These are phyloP conservation scores for Hypericum perforatum DNA, from an alignment of 345 rosid species.

Conservation along the genomic window DNA sequence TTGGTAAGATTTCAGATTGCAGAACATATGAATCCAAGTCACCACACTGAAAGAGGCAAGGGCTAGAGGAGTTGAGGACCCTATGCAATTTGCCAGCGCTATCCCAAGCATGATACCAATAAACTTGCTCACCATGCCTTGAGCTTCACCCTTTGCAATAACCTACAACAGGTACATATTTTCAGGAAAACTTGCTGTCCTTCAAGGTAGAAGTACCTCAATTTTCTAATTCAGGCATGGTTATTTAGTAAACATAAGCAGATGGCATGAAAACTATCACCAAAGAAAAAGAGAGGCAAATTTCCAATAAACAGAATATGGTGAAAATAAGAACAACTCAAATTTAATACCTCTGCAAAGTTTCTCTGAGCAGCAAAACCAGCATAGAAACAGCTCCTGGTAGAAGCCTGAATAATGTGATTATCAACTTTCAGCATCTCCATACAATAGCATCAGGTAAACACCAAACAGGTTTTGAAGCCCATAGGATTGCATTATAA, in stretches of 20 bases:
- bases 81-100: conserved; percentile 58
- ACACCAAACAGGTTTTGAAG: background rate
- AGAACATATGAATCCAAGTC: conserved; percentile 87
- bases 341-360: conserved; percentile 78
- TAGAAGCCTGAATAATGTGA: conserved; percentile 54
- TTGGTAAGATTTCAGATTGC: conserved; percentile 88
- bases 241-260: too few species aligned
- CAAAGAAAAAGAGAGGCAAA: too few species aligned
- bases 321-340: conserved; percentile 5
- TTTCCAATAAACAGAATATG: background rate
- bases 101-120: conserved; percentile 79
- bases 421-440: conserved; percentile 15
- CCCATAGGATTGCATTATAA: background rate
- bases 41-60: conserved; percentile 72
- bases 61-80: conserved; percentile 70
- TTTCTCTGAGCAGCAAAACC: conserved; percentile 99
- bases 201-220: background rate
- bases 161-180: conserved; percentile 39
- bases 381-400: conserved; percentile 93
- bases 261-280: too few species aligned
- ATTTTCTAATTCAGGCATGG: background rate
- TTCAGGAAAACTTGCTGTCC: background rate
- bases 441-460: conserved; percentile 3
- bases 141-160: conserved; percentile 98
- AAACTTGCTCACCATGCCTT: conserved; percentile 97